These are phyloP conservation scores for Amanita phalloides DNA, from an alignment of 768 basidiomycete genomes.

Conservation along the genomic window DNA sequence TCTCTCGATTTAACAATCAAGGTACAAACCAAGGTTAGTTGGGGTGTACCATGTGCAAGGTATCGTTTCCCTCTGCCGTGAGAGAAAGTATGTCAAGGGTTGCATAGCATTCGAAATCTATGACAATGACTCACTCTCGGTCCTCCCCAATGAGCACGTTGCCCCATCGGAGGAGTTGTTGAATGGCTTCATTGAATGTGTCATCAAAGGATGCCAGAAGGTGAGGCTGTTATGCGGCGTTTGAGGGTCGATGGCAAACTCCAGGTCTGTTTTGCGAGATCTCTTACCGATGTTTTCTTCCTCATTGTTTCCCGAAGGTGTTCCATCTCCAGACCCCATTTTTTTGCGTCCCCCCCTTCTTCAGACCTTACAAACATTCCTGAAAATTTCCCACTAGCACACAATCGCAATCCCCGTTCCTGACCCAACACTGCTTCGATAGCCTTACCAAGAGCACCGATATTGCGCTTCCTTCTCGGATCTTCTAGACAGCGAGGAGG, in stretches of 20 bases:
- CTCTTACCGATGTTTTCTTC: conserved; percentile 42
- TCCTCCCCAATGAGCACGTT: conserved; percentile 60
- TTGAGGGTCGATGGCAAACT: conserved; percentile 7
- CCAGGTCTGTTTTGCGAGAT: neutral
- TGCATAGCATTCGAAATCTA: neutral
- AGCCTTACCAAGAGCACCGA: conserved; percentile 64
- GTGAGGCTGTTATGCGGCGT: conserved; percentile 30
- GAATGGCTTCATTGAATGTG: conserved; percentile 70
- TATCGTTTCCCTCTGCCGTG: conserved; percentile 55
- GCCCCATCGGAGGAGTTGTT: conserved; percentile 65
- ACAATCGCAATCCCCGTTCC: conserved; percentile 55
- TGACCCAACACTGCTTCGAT: conserved; percentile 55
- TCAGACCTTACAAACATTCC: conserved; percentile 24
- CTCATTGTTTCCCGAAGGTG: conserved; percentile 47
- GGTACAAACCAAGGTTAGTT: conserved; percentile 57
- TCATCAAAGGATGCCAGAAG: conserved; percentile 54
- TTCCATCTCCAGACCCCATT: conserved; percentile 63
- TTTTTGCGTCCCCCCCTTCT: conserved; percentile 62
- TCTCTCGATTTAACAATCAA: conserved; percentile 56
- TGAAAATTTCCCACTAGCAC: conserved; percentile 35
- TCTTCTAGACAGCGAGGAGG: conserved; percentile 72
- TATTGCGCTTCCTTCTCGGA: conserved; percentile 60
- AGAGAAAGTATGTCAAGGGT: conserved; percentile 1
- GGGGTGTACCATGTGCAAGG: conserved; percentile 61
- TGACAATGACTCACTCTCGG: conserved; percentile 37